phyloP scores from a whole-genome alignment of 1,284 basidiomycete genomes.

The Fistulina hepatica region DNA sequence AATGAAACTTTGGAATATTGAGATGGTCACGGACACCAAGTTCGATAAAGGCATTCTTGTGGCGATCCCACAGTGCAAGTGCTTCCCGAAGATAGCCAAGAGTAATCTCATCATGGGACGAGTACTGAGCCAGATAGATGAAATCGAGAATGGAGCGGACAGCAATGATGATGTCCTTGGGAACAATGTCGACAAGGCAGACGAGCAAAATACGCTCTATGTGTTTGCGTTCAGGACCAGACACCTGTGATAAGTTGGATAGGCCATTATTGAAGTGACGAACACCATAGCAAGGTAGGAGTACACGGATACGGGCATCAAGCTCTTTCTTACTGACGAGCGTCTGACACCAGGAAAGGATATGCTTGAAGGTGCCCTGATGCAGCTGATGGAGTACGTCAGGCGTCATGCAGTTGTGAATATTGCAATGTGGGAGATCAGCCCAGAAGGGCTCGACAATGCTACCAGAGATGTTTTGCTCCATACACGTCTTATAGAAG shows the following conservation, averaged over 20 bases:
- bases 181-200: conserved; percentile 9
- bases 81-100: no score
- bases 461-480: not conserved
- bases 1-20: conserved; percentile 30
- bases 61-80: no score
- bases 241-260: conserved; percentile 13
- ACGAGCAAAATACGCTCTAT: conserved; percentile 16
- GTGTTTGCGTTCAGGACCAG: conserved; percentile 17
- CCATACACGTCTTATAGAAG: not conserved
- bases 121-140: conserved; percentile 23
- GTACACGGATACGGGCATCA: conserved; percentile 13
- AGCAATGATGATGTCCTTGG: not conserved
- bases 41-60: no score
- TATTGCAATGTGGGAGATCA: conserved; percentile 11
- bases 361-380: conserved; percentile 19
- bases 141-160: conserved; percentile 24
- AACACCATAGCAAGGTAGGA: conserved; percentile 14
- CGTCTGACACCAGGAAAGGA: conserved; percentile 17
- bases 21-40: conserved; percentile 20
- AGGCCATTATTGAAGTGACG: conserved; percentile 21
- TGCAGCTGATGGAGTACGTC: conserved; percentile 25
- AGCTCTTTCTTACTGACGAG: conserved; percentile 13
- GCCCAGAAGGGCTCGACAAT: not conserved
- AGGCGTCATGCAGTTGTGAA: conserved; percentile 17
- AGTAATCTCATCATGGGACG: no score